These are phyloP conservation scores for Ceratocystis alfenasii DNA, from an alignment of 2,329 filamentous ascomycete species.

Conservation along the genomic window DNA sequence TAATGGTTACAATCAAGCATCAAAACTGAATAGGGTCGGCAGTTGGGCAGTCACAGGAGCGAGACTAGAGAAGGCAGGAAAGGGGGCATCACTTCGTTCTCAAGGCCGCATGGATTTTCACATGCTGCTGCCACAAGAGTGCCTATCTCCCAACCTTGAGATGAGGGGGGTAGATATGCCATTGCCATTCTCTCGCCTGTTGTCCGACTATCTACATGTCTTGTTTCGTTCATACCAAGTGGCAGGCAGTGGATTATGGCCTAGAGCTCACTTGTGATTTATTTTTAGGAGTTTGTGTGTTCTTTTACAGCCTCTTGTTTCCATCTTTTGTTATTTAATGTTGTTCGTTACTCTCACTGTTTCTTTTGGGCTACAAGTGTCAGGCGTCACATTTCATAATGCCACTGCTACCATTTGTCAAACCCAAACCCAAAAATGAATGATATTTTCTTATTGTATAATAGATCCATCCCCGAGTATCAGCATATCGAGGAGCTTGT, in stretches of 20 bases:
- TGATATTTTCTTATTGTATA: slow-evolving; percentile 2
- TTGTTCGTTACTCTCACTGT: slow-evolving; percentile 6
- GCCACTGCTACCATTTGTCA: neutral
- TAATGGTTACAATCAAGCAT: neutral
- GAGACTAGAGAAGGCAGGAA: neutral
- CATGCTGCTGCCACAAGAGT: neutral
- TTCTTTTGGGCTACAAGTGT: slow-evolving; percentile 8
- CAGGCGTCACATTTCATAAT: neutral
- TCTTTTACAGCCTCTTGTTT: slow-evolving; percentile 15
- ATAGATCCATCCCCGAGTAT: slow-evolving; percentile 20
- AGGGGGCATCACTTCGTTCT: neutral
- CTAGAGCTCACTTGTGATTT: slow-evolving; percentile 15
- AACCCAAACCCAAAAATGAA: neutral
- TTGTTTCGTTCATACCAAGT: slow-evolving; percentile 3
- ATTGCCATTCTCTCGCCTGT: neutral
- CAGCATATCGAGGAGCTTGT: slow-evolving; percentile 15
- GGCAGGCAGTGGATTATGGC: neutral
- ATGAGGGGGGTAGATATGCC: neutral
- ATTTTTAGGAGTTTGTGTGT: slow-evolving; percentile 16
- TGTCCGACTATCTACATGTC: neutral
- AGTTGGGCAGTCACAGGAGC: neutral
- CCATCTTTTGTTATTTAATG: slow-evolving; percentile 21
- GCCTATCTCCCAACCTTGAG: neutral
- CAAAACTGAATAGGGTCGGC: neutral
- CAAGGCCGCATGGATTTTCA: neutral